Conservation (phyloP, 2,329 filamentous ascomycete species). For the Colletotrichum kahawae region DNA sequence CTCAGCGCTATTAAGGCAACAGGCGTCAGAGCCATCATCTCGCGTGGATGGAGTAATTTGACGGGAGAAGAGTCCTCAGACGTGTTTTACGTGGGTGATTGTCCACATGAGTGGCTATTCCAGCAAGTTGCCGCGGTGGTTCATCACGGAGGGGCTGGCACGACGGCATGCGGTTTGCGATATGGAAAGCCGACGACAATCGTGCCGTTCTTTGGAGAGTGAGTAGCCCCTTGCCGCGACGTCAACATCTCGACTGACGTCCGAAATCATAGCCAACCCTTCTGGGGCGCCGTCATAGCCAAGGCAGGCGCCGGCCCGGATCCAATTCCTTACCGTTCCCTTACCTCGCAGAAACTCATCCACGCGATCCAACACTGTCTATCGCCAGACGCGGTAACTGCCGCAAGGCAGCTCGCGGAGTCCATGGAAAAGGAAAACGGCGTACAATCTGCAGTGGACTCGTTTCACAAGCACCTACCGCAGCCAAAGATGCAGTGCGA, state of each 20-base stretch:
- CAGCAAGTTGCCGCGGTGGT: slow-evolving; percentile 17
- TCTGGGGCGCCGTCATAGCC: slow-evolving; percentile 20
- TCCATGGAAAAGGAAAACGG: slow-evolving; percentile 14
- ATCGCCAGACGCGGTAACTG: background rate
- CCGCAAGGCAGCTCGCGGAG: slow-evolving; percentile 12
- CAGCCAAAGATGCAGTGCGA: slow-evolving; percentile 13
- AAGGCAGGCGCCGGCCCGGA: slow-evolving; percentile 16
- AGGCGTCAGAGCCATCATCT: slow-evolving; percentile 16
- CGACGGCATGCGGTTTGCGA: slow-evolving; percentile 11
- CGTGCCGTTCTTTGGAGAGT: slow-evolving; percentile 22
- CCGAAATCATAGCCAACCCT: slow-evolving; percentile 1
- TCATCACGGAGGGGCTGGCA: slow-evolving; percentile 19
- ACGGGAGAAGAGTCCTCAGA: background rate
- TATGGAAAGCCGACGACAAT: slow-evolving; percentile 16
- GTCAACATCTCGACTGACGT: background rate
- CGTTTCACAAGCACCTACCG: slow-evolving; percentile 16
- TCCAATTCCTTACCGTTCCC: slow-evolving; percentile 16
- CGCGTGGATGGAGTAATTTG: slow-evolving; percentile 15
- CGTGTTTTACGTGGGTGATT: slow-evolving; percentile 18
- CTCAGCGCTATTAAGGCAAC: slow-evolving; percentile 6
- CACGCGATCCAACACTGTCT: slow-evolving; percentile 10
- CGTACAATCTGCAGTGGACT: slow-evolving; percentile 7
- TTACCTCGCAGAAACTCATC: slow-evolving; percentile 16
- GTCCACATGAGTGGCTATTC: slow-evolving; percentile 20
- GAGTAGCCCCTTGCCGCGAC: background rate